Percentiles rank a stretch among this genome's conserved stretches.
These are phyloP conservation scores for Phyllosticta citriasiana DNA, from an alignment of 2,329 filamentous ascomycete species.

Conservation along the genomic window DNA sequence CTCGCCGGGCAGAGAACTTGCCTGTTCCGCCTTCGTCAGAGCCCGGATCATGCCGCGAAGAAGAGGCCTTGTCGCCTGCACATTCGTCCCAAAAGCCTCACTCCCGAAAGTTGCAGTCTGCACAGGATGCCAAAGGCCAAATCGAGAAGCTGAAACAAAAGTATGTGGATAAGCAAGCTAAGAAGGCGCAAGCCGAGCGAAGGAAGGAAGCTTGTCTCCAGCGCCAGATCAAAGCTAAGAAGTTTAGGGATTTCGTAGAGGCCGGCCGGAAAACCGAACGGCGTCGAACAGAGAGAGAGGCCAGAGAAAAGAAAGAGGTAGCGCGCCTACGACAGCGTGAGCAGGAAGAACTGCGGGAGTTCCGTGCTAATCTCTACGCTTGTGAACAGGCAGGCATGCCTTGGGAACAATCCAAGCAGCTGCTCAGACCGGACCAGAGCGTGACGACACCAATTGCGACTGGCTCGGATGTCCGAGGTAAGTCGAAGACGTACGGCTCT, in stretches of 20 bases:
- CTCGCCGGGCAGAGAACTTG: not conserved
- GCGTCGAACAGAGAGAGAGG: not conserved
- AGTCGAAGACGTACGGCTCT: not conserved
- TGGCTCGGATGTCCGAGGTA: not conserved
- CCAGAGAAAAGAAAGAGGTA: not conserved
- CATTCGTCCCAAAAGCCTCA: not conserved
- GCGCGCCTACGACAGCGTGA: not conserved
- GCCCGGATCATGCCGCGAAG: not conserved
- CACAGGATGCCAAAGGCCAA: not conserved
- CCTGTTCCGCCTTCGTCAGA: too few relatives aligned
- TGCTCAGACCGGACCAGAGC: not conserved
- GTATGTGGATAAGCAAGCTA: not conserved
- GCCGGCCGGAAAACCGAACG: not conserved
- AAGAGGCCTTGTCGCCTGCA: not conserved
- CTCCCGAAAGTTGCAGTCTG: not conserved
- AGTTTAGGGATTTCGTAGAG: not conserved
- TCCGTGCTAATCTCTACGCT: not conserved
- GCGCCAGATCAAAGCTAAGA: conserved; percentile 5
- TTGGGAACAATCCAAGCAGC: not conserved
- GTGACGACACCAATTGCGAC: not conserved
- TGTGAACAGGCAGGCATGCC: not conserved
- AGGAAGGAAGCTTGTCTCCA: not conserved
- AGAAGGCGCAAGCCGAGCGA: not conserved
- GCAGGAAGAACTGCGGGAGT: not conserved
- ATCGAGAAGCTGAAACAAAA: not conserved